Conservation (phyloP, 2,329 filamentous ascomycete species). For the Ceratocystis eucalypticola region DNA sequence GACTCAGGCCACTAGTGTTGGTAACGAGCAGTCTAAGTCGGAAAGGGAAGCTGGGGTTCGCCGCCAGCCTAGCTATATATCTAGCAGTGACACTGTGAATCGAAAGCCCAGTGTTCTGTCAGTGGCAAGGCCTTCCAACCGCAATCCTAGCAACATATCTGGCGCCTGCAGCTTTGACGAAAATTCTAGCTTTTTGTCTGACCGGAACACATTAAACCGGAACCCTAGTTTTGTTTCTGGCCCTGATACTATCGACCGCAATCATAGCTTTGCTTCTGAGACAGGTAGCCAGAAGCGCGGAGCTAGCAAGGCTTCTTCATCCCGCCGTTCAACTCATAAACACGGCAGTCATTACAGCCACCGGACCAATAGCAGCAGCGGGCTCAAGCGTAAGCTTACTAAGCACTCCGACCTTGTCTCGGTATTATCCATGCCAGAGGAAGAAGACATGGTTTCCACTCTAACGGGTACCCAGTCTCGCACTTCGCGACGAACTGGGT, state of each 20-base stretch:
- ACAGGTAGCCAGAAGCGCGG: neutral
- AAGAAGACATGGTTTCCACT: slow-evolving; percentile 45
- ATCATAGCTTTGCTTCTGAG: slow-evolving; percentile 10
- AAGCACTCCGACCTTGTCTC: slow-evolving; percentile 92
- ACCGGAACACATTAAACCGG: slow-evolving; percentile 1
- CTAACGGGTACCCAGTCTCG: slow-evolving; percentile 27
- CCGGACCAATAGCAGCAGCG: slow-evolving; percentile 21
- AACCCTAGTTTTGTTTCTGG: slow-evolving; percentile 12
- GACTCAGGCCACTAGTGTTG: slow-evolving; percentile 39
- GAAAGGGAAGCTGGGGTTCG: slow-evolving; percentile 6
- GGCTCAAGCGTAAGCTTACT: slow-evolving; percentile 62
- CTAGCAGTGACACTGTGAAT: slow-evolving; percentile 5
- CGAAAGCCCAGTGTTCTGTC: slow-evolving; percentile 10
- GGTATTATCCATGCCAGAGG: slow-evolving; percentile 62
- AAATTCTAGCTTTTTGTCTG: slow-evolving; percentile 5
- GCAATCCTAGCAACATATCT: slow-evolving; percentile 13
- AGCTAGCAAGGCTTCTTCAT: slow-evolving; percentile 4
- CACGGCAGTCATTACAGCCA: slow-evolving; percentile 14
- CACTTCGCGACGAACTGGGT: slow-evolving; percentile 10
- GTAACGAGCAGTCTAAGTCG: slow-evolving; percentile 33
- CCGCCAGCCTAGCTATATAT: slow-evolving; percentile 14
- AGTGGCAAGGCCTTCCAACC: neutral
- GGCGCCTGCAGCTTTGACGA: neutral
- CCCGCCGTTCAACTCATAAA: slow-evolving; percentile 5
- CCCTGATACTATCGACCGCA: slow-evolving; percentile 12